A percentile compares a stretch with the other conserved stretches of the same genome.
These are phyloP conservation scores for Baeospora myosura DNA, from an alignment of 1,284 basidiomycete genomes.

Conservation along the genomic window DNA sequence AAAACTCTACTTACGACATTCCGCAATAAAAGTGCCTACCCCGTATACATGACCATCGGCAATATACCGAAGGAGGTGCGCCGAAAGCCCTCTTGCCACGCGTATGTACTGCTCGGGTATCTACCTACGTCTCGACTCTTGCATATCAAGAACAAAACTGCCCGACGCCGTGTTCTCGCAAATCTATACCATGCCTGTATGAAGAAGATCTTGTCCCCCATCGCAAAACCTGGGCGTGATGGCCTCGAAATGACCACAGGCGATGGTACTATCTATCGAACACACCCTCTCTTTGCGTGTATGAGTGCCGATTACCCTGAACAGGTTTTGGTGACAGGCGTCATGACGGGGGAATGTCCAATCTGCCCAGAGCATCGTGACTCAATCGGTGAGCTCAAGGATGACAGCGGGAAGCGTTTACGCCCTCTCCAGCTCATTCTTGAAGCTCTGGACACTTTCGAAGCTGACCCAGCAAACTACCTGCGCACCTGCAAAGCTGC, in stretches of 20 bases:
- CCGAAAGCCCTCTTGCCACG: conserved; percentile 25
- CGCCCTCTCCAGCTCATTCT: conserved; percentile 6
- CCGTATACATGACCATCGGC: conserved; percentile 35
- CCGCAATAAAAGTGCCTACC: conserved; percentile 31
- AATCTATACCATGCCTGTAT: conserved; percentile 34
- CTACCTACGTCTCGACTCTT: conserved; percentile 27
- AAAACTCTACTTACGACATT: conserved; percentile 31
- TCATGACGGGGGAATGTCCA: conserved; percentile 19
- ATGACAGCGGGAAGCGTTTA: conserved; percentile 6
- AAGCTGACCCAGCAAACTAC: conserved; percentile 9
- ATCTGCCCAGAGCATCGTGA: conserved; percentile 16
- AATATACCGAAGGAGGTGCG: conserved; percentile 35
- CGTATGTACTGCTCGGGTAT: conserved; percentile 31
- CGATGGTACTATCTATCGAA: conserved; percentile 10
- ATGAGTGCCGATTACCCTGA: conserved; percentile 24
- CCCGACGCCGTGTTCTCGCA: conserved; percentile 18
- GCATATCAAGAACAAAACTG: conserved; percentile 23
- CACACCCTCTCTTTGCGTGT: conserved; percentile 21
- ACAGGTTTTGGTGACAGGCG: conserved; percentile 19
- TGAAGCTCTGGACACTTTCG: not conserved
- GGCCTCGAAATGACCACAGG: conserved; percentile 19
- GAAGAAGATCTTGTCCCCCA: conserved; percentile 17
- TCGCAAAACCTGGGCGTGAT: conserved; percentile 14
- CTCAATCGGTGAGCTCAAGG: conserved; percentile 12
- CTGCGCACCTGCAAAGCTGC: conserved; percentile 9